A percentile compares a stretch with the other conserved stretches of the same genome.
phyloP scores from a whole-genome alignment of 2,329 filamentous ascomycete species.

The Fonsecaea nubica region DNA sequence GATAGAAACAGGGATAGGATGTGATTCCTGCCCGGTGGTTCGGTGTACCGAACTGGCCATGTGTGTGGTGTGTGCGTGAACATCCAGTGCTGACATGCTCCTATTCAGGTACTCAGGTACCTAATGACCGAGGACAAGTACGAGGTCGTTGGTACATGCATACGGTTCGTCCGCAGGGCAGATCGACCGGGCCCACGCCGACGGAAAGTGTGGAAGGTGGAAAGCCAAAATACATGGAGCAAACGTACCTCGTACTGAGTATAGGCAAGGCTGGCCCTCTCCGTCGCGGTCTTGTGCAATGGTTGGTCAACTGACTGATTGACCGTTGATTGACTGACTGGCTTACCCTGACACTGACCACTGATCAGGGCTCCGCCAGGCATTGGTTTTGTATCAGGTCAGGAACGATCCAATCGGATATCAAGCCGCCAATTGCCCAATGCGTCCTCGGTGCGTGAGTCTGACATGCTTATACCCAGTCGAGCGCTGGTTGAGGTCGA shows the following conservation, averaged over 20 bases:
- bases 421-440: neutral
- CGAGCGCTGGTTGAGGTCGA: neutral
- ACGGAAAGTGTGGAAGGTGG: neutral
- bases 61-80: neutral
- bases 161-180: neutral
- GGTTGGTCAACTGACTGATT: too few relatives aligned
- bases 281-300: too few relatives aligned
- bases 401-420: conserved; percentile 22
- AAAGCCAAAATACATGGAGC: too few relatives aligned
- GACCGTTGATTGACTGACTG: too few relatives aligned
- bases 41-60: too few relatives aligned
- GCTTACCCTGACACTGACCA: too few relatives aligned
- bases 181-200: conserved; percentile 8
- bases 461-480: neutral
- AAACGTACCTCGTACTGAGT: too few relatives aligned
- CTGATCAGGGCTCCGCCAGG: too few relatives aligned
- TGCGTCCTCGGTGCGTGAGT: neutral
- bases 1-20: neutral
- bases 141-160: neutral
- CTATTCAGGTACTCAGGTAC: too few relatives aligned
- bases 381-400: neutral
- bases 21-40: neutral
- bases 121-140: too few relatives aligned
- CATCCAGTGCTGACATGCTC: too few relatives aligned
- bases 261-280: too few relatives aligned